Conservation (phyloP, 192 early-diverging fungal species). For the Helicostylum pulchrum region DNA sequence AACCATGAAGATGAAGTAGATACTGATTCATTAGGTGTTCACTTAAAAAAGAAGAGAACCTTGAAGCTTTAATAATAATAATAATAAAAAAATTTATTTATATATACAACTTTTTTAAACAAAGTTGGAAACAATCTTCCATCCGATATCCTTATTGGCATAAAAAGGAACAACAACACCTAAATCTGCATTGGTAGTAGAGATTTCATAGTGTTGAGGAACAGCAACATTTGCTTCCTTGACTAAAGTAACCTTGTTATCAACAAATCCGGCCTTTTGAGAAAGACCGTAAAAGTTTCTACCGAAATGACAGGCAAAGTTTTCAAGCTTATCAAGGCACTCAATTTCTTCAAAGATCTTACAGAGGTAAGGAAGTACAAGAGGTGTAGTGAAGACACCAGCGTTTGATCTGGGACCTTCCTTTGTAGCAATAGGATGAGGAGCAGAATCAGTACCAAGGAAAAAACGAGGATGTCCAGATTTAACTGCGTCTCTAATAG, state of each 20-base stretch:
- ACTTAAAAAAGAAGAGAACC: slow-evolving; percentile 36
- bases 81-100: slow-evolving; percentile 1
- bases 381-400: slow-evolving; percentile 90
- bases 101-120: not conserved
- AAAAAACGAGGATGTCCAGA: slow-evolving; percentile 91
- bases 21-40: slow-evolving; percentile 23
- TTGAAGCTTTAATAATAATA: slow-evolving; percentile 15
- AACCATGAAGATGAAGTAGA: slow-evolving; percentile 29
- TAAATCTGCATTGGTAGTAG: slow-evolving; percentile 35
- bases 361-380: slow-evolving; percentile 82
- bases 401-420: slow-evolving; percentile 80
- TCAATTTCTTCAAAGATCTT: slow-evolving; percentile 85
- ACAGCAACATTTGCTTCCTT: slow-evolving; percentile 43
- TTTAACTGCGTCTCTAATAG: slow-evolving; percentile 74
- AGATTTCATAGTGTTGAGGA: slow-evolving; percentile 53
- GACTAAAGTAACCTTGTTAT: slow-evolving; percentile 38
- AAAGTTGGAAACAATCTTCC: slow-evolving; percentile 53
- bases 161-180: slow-evolving; percentile 81
- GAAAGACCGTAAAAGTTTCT: slow-evolving; percentile 81
- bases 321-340: slow-evolving; percentile 73
- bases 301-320: slow-evolving; percentile 85
- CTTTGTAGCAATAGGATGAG: slow-evolving; percentile 85
- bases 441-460: slow-evolving; percentile 94
- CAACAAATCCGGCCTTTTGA: slow-evolving; percentile 43
- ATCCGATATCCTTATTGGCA: slow-evolving; percentile 65